Evolutionary conservation across 2,329 filamentous ascomycete genomes (phyloP), one percentile per base, ranked within the genome.

Genomic region (Fusarium chaquense): DNA sequence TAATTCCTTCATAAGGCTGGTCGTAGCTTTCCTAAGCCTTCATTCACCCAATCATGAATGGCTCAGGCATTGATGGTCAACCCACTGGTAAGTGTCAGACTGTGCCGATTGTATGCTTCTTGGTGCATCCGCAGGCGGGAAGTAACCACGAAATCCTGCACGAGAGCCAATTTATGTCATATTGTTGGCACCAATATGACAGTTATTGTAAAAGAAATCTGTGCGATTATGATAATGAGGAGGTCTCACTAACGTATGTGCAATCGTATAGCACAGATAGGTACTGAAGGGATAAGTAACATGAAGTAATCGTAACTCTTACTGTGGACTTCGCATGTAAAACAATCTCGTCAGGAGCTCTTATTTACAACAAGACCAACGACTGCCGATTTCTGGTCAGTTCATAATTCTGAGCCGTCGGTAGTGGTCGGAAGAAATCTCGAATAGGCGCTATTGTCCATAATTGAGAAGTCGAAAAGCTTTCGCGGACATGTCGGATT

Each of bases 1-100:
- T 59, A 0, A 69, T 70, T n/a, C 65, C 65, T 36, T 57, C 54
- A 30, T 56, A 69, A 8, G 65, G 52, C 6, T 70, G 18, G 4
- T 51, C 44, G 36, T 56, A 58, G 10, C 58, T 36, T 6, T 69
- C 46, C 65, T 61, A 70, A 26, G 49, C 36, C n/a, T 62, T 52
- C 65, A 65, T 58, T 61, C 61, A 68, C 1, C 61, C 65, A 18
- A 65, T 18, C 65, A 68, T 68, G n/a, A 70, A 70, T 6, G 67
- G 65, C 9, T 70, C 65, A 18, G 60, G 45, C 67, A 70, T 24
- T 65, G 52, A n/a, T 33, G 36, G 5, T n/a, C 24, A 6, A 61
- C 65, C 67, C 65, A 68, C 24, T 65, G 49, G 40, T 69, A 69
- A 1, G 61, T 58, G 36, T 68, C 65, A 9, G 47, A 68, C n/a